These are phyloP conservation scores for Stenocarpella maydis DNA, from an alignment of 2,329 filamentous ascomycete genomes.

Conservation along the genomic window DNA sequence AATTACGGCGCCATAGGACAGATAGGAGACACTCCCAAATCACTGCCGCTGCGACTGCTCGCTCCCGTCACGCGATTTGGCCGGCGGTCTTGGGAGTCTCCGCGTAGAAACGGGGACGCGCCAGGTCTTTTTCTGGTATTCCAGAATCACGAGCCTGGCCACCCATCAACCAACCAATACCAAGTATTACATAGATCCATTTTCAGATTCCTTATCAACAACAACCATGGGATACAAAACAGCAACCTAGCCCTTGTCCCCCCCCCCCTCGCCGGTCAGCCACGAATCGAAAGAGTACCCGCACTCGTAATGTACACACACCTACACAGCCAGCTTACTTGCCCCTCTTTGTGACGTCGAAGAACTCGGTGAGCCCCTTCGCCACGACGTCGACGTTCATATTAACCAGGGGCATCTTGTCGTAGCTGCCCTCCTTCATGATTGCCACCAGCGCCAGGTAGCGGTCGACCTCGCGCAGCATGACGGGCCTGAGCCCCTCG, in stretches of 20 bases:
- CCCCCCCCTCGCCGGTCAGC: background rate
- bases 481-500: conserved; percentile 69
- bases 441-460: conserved; percentile 85
- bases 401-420: conserved; percentile 82
- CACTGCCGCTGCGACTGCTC: background rate
- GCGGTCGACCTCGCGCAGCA: conserved; percentile 74
- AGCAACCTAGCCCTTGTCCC: background rate
- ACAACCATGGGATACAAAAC: background rate
- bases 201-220: background rate
- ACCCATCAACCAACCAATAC: background rate
- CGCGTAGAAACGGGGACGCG: background rate
- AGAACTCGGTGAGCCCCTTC: conserved; percentile 80
- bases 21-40: background rate
- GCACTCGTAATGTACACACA: background rate
- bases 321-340: conserved; percentile 41
- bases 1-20: background rate
- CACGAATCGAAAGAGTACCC: conserved; percentile 1
- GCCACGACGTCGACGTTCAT: conserved; percentile 88
- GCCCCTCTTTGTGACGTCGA: conserved; percentile 72
- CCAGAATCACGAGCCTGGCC: conserved; percentile 1
- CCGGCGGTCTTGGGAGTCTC: background rate
- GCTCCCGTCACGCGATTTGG: background rate
- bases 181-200: conserved; percentile 15
- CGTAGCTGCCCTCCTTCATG: conserved; percentile 85
- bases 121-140: background rate